These are phyloP conservation scores for Mycena capillaripes DNA, from an alignment of 768 basidiomycete genomes.

Conservation along the genomic window DNA sequence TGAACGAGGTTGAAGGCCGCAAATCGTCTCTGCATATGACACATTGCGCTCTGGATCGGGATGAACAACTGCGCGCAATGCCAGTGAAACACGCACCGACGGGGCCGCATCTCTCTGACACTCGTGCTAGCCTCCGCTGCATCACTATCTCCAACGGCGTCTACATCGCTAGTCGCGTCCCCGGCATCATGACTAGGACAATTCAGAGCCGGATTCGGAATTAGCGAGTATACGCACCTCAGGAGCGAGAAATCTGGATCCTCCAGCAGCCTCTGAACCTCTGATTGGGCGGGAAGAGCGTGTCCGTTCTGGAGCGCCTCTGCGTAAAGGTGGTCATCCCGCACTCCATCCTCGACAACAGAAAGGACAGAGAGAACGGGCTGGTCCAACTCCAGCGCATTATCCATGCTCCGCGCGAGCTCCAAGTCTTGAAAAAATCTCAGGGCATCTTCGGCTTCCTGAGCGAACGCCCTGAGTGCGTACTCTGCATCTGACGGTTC, in stretches of 20 bases:
- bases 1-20: conserved; percentile 42
- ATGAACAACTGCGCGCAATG: neutral
- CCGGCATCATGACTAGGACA: conserved; percentile 1
- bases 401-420: conserved; percentile 59
- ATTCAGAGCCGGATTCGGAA: neutral
- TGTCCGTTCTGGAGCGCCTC: conserved; percentile 51
- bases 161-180: neutral
- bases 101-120: no score
- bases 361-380: conserved; percentile 46
- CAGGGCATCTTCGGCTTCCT: conserved; percentile 49
- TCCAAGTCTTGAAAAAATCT: conserved; percentile 51
- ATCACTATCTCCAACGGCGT: neutral
- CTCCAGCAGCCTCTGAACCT: conserved; percentile 36
- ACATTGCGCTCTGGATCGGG: conserved; percentile 48
- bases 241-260: conserved; percentile 23
- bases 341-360: conserved; percentile 52
- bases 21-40: conserved; percentile 58
- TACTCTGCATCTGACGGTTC: conserved; percentile 58
- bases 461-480: conserved; percentile 58
- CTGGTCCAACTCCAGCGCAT: conserved; percentile 53
- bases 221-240: neutral
- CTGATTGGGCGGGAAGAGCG: conserved; percentile 43
- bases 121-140: no score
- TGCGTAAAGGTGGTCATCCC: conserved; percentile 59
- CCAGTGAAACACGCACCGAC: no score